Evolutionary conservation across 192 early-diverging fungal genomes (phyloP), one percentile per base, ranked within the genome.

Genomic region (Backusella tuberculispora): DNA sequence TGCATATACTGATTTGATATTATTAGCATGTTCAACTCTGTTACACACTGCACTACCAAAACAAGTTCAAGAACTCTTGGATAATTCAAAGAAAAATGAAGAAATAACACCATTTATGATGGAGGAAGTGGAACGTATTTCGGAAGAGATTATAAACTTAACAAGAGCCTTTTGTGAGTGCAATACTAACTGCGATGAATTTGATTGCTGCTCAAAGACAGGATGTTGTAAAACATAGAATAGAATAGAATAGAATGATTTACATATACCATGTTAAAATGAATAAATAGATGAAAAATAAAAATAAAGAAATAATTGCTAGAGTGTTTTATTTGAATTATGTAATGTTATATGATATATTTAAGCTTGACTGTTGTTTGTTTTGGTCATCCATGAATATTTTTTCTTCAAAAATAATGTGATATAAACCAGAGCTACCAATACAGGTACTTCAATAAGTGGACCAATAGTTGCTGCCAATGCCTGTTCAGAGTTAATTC

Each of bases 381-480:
- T 53, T 21, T 53, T 17, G 19, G 50, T 69, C 10, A 24, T 46
- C 72, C 72, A 73, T n/a, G 47, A 29, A 1, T 64, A 43, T 21
- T 29, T 73, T 26, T 73, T 73, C 43, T 73, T 73, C 13, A 73
- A 34, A 21, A 17, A 64, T 17, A 64, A 12, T 10, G 56, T 43
- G 1, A 64, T 5, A 63, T 73, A 73, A 6, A 64, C 60, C 26
- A 73, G 44, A 14, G 26, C 10, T 6, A 73, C 37, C 13, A 73
- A 14, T 7, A 73, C 89, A 44, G 92, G 92, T 1, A 93, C 92
- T 76, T 93, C 92, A 47, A 90, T 88, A 75, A 93, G 79, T 15
- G 90, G 90, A 3, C 92, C 92, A 60, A 92, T 86, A 26, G 87
- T 86, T 14, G 90, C 82, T 10, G 88, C 85, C 50, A 93, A 74